These are phyloP conservation scores for Colletotrichum sp. DNA, from an alignment of 2,329 filamentous ascomycete species.

Conservation along the genomic window DNA sequence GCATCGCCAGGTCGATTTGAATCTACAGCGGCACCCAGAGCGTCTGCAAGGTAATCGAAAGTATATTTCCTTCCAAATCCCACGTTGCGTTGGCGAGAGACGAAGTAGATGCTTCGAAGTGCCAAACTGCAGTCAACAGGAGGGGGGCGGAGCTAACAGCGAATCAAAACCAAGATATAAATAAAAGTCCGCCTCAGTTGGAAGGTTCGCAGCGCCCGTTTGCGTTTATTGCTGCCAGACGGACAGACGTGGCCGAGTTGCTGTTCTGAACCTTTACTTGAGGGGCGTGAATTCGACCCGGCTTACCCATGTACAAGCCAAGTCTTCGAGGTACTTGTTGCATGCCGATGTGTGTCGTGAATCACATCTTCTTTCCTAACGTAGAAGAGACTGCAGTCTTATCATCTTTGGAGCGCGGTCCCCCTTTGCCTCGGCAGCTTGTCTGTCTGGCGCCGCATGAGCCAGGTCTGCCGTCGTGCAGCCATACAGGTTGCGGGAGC, in stretches of 20 bases:
- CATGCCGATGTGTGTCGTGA: background rate
- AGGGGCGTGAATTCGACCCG: background rate
- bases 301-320: background rate
- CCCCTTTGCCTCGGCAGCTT: background rate
- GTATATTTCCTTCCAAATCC: background rate
- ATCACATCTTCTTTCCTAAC: background rate
- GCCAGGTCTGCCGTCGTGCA: background rate
- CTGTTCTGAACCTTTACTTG: background rate
- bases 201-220: background rate
- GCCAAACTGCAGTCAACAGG: background rate
- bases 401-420: background rate
- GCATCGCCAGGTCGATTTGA: background rate
- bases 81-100: background rate
- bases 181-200: background rate
- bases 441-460: background rate
- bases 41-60: background rate
- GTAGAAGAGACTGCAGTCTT: background rate
- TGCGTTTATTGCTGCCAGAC: background rate
- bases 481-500: background rate
- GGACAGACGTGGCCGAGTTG: background rate
- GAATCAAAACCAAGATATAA: background rate
- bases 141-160: background rate
- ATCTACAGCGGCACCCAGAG: background rate
- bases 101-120: background rate
- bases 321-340: background rate